phyloP scores from a whole-genome alignment of 495 filamentous ascomycete species.

The Xylaria telfairii region DNA sequence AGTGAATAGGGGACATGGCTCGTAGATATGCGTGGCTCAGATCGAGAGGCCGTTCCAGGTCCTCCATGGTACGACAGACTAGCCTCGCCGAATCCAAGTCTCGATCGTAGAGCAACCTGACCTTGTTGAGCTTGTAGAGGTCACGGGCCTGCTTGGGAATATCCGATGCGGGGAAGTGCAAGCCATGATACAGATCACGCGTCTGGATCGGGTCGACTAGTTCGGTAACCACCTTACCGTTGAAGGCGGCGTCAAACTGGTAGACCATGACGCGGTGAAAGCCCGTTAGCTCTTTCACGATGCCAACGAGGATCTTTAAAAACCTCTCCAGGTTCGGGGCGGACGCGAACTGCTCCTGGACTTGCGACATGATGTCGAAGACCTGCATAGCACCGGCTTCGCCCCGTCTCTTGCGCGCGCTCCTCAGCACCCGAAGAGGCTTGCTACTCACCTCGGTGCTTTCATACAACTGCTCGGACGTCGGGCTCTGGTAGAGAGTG shows the following conservation, averaged over 20 bases:
- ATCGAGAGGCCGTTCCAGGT: slow-evolving; percentile 80
- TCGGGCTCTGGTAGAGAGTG: slow-evolving; percentile 72
- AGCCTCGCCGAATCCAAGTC: slow-evolving; percentile 78
- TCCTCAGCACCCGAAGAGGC: slow-evolving; percentile 80
- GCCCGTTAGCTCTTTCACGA: slow-evolving; percentile 85
- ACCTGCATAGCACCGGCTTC: slow-evolving; percentile 93
- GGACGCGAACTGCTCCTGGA: slow-evolving; percentile 76
- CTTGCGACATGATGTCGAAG: slow-evolving; percentile 89
- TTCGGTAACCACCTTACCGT: slow-evolving; percentile 87
- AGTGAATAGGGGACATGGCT: slow-evolving; percentile 88
- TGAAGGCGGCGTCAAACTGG: slow-evolving; percentile 84
- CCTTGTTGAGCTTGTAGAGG: slow-evolving; percentile 81
- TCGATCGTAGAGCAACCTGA: slow-evolving; percentile 77
- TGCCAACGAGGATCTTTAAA: slow-evolving; percentile 76
- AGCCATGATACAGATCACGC: slow-evolving; percentile 85
- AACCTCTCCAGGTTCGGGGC: slow-evolving; percentile 71
- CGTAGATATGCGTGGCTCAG: slow-evolving; percentile 86
- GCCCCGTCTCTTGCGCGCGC: slow-evolving; percentile 75
- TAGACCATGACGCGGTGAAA: slow-evolving; percentile 96
- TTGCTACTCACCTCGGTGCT: slow-evolving; percentile 76
- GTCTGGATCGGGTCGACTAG: slow-evolving; percentile 81
- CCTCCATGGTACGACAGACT: slow-evolving; percentile 78
- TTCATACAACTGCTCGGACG: slow-evolving; percentile 72
- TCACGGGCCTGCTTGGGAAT: slow-evolving; percentile 87
- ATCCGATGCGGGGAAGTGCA: slow-evolving; percentile 91